Base-by-base conservation (phyloP, 345 rosid genomes). In the Kernera saxatilis region DNA sequence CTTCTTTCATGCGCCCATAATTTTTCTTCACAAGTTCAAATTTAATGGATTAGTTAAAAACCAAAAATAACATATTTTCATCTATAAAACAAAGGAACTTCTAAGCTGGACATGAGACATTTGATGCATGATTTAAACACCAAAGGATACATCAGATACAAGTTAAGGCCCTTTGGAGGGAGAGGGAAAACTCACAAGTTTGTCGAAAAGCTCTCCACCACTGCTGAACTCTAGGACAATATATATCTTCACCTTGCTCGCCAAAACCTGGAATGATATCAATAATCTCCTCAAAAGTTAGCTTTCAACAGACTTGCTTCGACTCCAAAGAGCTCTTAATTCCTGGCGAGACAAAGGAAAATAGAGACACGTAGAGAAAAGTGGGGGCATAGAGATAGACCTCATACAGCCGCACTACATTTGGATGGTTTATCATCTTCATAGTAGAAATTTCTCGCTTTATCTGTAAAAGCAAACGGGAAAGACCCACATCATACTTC, bases 371-470 rank as follows among this genome's bases (percentile, higher is more conserved):
- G 1, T 17, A 27, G 57, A 68, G 49, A 68, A 44, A 67, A 74
- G 37, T 65, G 0, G 43, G 46, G 64, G 27, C 5, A 11, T 18
- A 26, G 77, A 76, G 66, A 74, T 51, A 36, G 57, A 94, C 96
- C 99, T 94, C 99, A 8, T 79, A 79, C 53, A 91, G 79, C 51
- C 17, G 85, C 70, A 94, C 95, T 41, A 91, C 89, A 77, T 91
- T 83, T 9, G 97, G 97, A 85, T 94, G 99, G 82, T 85, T 87
- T 75, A 91, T 78, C 73, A 81, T 78, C 86, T 87, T 94, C 93
- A 91, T 82, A 11, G 86, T 88, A 45, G 83, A 90, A 41, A 94
- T 55, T 77, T 94, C 96, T 70, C 85, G 83, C 83, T 57, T 89
- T 69, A 94, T 89, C 99, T 94, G 84, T 45, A 62, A 53, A 77